Conservation (phyloP, 306 rosid genomes). For the Datisca glomerata region DNA sequence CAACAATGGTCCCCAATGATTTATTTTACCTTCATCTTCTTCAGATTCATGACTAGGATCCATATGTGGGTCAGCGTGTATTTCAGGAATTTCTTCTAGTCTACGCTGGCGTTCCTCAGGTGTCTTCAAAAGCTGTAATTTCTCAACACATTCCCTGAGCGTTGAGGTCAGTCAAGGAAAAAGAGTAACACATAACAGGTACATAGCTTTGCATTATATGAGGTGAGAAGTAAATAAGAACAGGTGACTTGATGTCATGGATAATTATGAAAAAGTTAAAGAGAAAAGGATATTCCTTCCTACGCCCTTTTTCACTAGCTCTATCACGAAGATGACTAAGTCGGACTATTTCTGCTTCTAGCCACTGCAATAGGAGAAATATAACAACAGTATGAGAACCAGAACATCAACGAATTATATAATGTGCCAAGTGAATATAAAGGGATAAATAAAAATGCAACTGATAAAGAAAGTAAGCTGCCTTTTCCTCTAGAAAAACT, state of each 20-base stretch:
- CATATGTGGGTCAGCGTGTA: conserved; percentile 91
- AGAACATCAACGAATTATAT: no score
- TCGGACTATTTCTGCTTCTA: conserved; percentile 81
- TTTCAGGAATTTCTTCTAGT: conserved; percentile 77
- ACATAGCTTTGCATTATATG: no score
- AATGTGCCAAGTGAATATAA: no score
- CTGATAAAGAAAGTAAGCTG: no score
- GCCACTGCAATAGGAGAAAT: conserved; percentile 53
- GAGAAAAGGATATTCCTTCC: conserved; percentile 91
- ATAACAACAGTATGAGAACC: no score
- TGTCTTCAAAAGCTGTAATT: conserved; percentile 82
- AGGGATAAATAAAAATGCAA: no score
- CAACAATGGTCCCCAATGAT: conserved; percentile 54
- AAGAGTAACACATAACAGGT: no score
- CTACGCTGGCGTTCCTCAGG: conserved; percentile 99
- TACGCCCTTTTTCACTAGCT: conserved; percentile 93
- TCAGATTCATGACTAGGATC: conserved; percentile 94
- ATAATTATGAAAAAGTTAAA: conserved; percentile 12
- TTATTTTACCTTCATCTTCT: conserved; percentile 75
- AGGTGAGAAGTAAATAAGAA: no score
- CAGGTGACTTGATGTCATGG: no score
- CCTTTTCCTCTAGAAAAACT: no score
- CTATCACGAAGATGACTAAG: conserved; percentile 97
- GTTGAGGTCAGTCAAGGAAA: conserved; percentile 69
- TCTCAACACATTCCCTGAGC: conserved; percentile 99